A percentile compares a stretch with the other conserved stretches of the same genome.
Conservation (phyloP, 176 grass and related monocot species). For the Oryza coarctata region DNA sequence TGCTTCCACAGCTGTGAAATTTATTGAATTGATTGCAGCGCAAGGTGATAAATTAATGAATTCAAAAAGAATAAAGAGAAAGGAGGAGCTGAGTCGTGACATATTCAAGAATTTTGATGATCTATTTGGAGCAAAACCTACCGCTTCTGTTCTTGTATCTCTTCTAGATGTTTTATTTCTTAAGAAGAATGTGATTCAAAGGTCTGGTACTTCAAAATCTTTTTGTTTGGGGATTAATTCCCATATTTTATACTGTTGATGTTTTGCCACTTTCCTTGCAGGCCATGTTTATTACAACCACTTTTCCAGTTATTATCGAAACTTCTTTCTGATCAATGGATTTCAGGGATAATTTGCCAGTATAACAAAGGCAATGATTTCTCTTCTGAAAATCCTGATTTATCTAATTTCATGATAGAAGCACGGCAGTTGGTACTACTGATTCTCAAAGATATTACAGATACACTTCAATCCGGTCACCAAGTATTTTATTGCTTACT, state of each 20-base stretch:
- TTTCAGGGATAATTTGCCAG: constrained; percentile 43
- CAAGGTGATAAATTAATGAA: constrained; percentile 32
- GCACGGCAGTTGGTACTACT: constrained; percentile 66
- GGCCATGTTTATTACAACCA: constrained; percentile 56
- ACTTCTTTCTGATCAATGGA: constrained; percentile 64
- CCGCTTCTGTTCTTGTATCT: constrained; percentile 56
- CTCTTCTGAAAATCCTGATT: constrained; percentile 44
- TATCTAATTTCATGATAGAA: constrained; percentile 54
- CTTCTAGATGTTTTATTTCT: constrained; percentile 80
- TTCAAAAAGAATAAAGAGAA: constrained; percentile 64
- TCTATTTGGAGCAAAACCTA: constrained; percentile 57
- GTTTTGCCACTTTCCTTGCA: constrained; percentile 36
- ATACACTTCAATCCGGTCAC: constrained; percentile 55
- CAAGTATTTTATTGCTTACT: constrained; percentile 46
- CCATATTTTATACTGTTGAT: background rate
- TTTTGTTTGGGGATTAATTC: background rate
- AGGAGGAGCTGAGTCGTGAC: constrained; percentile 36
- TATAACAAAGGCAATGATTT: constrained; percentile 32
- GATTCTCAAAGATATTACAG: constrained; percentile 86
- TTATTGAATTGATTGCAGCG: constrained; percentile 63
- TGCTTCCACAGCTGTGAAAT: constrained; percentile 51
- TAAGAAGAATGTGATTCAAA: constrained; percentile 81
- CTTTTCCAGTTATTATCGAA: constrained; percentile 72
- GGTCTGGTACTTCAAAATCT: constrained; percentile 35
- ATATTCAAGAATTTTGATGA: constrained; percentile 36